Conservation (phyloP, 129 eudicot genomes). For the sunflower (Helianthus annuus) region HanXRQr2.0-SUNRISE NC_035438.2:55233545-55234044, state of each 20-base stretch:
- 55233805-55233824: conserved; percentile 69
- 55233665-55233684: conserved; percentile 63
- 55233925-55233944: conserved; percentile 76
- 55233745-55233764: conserved; percentile 67
- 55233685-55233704: conserved; percentile 56
- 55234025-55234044: conserved; percentile 49
- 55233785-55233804: conserved; percentile 63
- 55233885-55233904: conserved; percentile 64
- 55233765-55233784: conserved; percentile 76
- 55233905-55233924: conserved; percentile 63
- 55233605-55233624: conserved; percentile 55
- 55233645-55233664: conserved; percentile 70
- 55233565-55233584: conserved; percentile 48
- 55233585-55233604: conserved; percentile 54
- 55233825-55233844: conserved; percentile 60
- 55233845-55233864: conserved; percentile 45
- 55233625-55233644: conserved; percentile 55
- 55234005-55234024: conserved; percentile 74
- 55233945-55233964: conserved; percentile 73
- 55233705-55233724: conserved; percentile 61
- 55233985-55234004: conserved; percentile 68
- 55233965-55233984: conserved; percentile 72
- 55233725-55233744: conserved; percentile 66
- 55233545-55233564: conserved; percentile 68
- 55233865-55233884: conserved; percentile 56